Evolutionary conservation across 345 rosid genomes (phyloP), one percentile per base, ranked within the genome.

Genomic region (Litchi chinensis): DNA sequence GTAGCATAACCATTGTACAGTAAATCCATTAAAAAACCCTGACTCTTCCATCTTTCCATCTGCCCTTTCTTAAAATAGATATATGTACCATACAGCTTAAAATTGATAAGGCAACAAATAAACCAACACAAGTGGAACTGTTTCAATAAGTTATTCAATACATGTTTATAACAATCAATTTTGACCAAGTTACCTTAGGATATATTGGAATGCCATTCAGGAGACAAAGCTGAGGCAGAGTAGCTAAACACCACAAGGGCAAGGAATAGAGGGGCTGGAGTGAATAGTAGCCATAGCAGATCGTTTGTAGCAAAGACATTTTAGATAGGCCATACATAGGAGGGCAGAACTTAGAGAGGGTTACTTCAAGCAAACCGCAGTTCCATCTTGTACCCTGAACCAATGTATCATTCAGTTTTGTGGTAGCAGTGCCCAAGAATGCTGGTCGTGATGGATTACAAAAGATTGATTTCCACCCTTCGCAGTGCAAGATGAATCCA

Each of bases 361-460:
- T 39, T 1, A 79, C 78, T 65, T 84, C 84, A 62, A 82, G 18
- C 39, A 79, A n/a, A 26, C 83, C 83, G 16, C 48, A 78, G n/a
- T 40, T 54, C 87, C 87, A 81, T 79, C 85, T 79, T 41, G 77
- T 76, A 22, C 65, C 70, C 65, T 84, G 87, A 56, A 76, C 54
- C 69, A 82, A 28, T n/a, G 73, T 5, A 62, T 84, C 87, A 44
- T 68, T 68, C 76, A 84, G 73, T 52, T 64, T 81, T 68, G 82
- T 73, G 18, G 85, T 68, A 16, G 79, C 62, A 21, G 3, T 68
- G 21, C 85, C 87, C 21, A 76, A 44, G 54, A 84, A 84, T 44
- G 83, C 77, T 28, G 85, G 80, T 60, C 52, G 59, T 18, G 76
- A 37, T 63, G 87, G 87, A 65, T 76, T 62, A 16, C 79, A 78